Conservation (phyloP, 495 filamentous ascomycete species). For the Diplogelasinospora grovesii region DNA sequence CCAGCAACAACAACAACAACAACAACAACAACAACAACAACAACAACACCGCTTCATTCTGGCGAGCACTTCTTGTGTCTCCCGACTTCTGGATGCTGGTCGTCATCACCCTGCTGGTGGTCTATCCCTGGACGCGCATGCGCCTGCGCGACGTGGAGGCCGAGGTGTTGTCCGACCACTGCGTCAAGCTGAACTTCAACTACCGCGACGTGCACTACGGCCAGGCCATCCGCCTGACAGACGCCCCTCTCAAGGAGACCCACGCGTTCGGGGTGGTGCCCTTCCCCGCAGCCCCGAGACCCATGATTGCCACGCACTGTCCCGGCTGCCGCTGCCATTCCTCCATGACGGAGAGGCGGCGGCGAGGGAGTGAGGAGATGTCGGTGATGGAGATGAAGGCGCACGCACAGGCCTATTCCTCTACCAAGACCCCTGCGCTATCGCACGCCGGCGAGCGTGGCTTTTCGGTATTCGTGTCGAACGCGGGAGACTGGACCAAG, state of each 20-base stretch:
- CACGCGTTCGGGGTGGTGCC: slow-evolving; percentile 78
- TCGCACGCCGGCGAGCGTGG: slow-evolving; percentile 46
- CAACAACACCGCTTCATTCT: too few relatives aligned
- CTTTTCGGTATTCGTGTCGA: slow-evolving; percentile 67
- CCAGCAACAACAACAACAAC: neutral
- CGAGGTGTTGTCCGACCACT: slow-evolving; percentile 62
- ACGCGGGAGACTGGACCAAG: slow-evolving; percentile 80
- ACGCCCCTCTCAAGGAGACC: slow-evolving; percentile 63
- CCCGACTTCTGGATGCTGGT: slow-evolving; percentile 67
- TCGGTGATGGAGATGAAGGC: neutral
- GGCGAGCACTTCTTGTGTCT: slow-evolving; percentile 39
- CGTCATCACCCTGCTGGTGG: slow-evolving; percentile 49
- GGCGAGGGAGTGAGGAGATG: neutral
- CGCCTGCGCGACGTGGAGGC: slow-evolving; percentile 52
- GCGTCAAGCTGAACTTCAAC: slow-evolving; percentile 63
- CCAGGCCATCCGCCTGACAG: slow-evolving; percentile 46
- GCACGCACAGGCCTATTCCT: neutral
- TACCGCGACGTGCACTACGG: slow-evolving; percentile 52
- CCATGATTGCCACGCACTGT: slow-evolving; percentile 7
- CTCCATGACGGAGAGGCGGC: neutral
- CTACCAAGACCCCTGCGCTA: slow-evolving; percentile 47
- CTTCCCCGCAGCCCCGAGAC: slow-evolving; percentile 21
- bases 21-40: too few relatives aligned
- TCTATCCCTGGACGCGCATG: slow-evolving; percentile 64
- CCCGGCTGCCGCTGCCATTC: slow-evolving; percentile 9